Conservation (phyloP, 2,329 filamentous ascomycete genomes). For the Aspergillus viridinutans region DNA sequence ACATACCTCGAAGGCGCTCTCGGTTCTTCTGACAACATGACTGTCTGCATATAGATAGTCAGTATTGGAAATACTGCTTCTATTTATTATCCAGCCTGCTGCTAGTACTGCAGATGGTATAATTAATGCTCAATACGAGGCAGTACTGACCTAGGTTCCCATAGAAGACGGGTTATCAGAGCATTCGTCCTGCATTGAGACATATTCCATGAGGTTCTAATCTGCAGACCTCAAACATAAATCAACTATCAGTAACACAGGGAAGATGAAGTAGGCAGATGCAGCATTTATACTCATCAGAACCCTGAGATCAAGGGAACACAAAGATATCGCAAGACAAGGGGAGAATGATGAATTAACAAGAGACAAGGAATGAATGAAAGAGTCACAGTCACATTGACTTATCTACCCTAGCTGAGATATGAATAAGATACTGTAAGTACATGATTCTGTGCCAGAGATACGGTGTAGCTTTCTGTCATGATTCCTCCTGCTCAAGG, state of each 20-base stretch:
- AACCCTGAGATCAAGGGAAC: not conserved
- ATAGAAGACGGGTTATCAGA: conserved; percentile 26
- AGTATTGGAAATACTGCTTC: conserved; percentile 13
- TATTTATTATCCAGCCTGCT: conserved; percentile 3
- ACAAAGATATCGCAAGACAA: not conserved
- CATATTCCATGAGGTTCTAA: conserved; percentile 9
- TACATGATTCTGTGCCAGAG: not conserved
- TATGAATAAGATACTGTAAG: not conserved
- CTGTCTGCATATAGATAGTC: conserved; percentile 7
- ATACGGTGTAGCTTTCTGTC: not conserved
- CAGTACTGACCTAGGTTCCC: conserved; percentile 30
- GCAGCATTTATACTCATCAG: not conserved
- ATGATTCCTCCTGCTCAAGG: not conserved
- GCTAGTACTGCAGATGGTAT: not conserved
- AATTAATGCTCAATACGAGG: not conserved
- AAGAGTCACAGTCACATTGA: not conserved
- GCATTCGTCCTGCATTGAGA: conserved; percentile 15
- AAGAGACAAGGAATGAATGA: not conserved
- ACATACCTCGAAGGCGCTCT: not conserved
- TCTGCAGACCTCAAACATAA: not conserved
- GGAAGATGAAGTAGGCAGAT: not conserved
- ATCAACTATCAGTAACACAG: not conserved
- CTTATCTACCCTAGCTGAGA: not conserved
- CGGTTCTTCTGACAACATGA: not conserved
- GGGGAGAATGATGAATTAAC: not conserved